phyloP scores from a whole-genome alignment of 1,139 yeast genomes.

The Zygotorulaspora mrakii region DNA sequence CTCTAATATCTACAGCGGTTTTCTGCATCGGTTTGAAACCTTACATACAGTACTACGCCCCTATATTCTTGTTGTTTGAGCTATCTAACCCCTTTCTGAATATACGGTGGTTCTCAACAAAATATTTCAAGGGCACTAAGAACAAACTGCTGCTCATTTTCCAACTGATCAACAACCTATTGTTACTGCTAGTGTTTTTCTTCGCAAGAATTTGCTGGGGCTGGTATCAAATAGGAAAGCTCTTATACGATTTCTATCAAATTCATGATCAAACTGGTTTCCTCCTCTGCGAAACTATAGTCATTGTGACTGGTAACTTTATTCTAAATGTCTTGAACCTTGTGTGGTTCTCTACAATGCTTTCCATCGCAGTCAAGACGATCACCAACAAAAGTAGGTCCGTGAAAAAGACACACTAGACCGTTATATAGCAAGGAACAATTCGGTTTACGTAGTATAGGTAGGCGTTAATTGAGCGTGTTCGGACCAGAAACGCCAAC shows the following conservation, averaged over 20 bases:
- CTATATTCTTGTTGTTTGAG: slow-evolving; percentile 82
- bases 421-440: not conserved
- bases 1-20: slow-evolving; percentile 74
- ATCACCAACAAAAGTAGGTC: slow-evolving; percentile 21
- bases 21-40: slow-evolving; percentile 64
- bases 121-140: slow-evolving; percentile 43
- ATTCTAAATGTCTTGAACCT: slow-evolving; percentile 66
- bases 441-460: too few relatives aligned
- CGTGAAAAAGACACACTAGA: not conserved
- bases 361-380: slow-evolving; percentile 58
- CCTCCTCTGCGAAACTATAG: slow-evolving; percentile 43
- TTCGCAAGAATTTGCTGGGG: slow-evolving; percentile 83
- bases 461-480: too few relatives aligned
- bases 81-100: slow-evolving; percentile 90
- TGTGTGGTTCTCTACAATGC: slow-evolving; percentile 82
- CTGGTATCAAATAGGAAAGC: slow-evolving; percentile 58
- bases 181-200: slow-evolving; percentile 69
- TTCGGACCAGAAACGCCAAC: too few relatives aligned
- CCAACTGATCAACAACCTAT: slow-evolving; percentile 64
- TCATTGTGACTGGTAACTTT: slow-evolving; percentile 59
- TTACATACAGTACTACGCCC: slow-evolving; percentile 78
- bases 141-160: slow-evolving; percentile 49
- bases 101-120: slow-evolving; percentile 83
- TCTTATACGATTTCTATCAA: slow-evolving; percentile 52
- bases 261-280: slow-evolving; percentile 44